A percentile compares a stretch with the other conserved stretches of the same genome.
Evolutionary conservation across 2,329 filamentous ascomycete genomes (phyloP).

Genomic region (Aspergillus calidoustus): DNA sequence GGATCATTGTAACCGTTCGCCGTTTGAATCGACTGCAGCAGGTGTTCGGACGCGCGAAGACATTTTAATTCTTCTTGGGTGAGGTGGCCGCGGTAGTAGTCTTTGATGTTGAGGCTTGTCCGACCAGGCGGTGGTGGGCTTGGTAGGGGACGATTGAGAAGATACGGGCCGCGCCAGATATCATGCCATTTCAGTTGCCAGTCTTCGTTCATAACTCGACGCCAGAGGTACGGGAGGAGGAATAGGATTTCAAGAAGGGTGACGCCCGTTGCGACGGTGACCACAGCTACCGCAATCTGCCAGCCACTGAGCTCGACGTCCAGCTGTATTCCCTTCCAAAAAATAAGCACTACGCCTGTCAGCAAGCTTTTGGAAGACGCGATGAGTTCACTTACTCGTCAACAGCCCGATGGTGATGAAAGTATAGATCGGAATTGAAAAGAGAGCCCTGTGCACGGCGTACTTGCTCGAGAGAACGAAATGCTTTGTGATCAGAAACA

Average conservation of each 20-base stretch:
- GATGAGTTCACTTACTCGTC: constrained; percentile 47
- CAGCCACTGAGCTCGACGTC: constrained; percentile 2
- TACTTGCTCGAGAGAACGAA: constrained; percentile 52
- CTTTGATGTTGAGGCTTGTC: constrained; percentile 9
- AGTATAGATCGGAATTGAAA: constrained; percentile 53
- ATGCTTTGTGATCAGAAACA: constrained; percentile 55
- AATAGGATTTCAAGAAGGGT: constrained; percentile 14
- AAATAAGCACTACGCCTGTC: constrained; percentile 9
- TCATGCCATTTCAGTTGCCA: constrained; percentile 15
- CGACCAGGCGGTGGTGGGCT: constrained; percentile 8
- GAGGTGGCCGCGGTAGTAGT: constrained; percentile 15
- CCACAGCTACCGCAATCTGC: constrained; percentile 9
- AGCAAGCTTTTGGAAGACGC: constrained; percentile 57
- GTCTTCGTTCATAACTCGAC: constrained; percentile 17
- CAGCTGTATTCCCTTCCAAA: constrained; percentile 17
- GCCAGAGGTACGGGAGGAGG: constrained; percentile 16
- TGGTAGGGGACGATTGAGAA: neutral
- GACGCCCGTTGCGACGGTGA: constrained; percentile 8
- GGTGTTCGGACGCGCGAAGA: constrained; percentile 9
- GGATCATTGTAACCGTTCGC: constrained; percentile 5
- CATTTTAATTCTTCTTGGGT: constrained; percentile 14
- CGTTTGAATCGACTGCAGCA: constrained; percentile 13
- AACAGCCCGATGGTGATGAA: constrained; percentile 45
- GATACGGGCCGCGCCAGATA: constrained; percentile 10
- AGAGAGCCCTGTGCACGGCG: constrained; percentile 52